Conservation (phyloP, 2,329 filamentous ascomycete species). For the Arthrobotrys iridis region DNA sequence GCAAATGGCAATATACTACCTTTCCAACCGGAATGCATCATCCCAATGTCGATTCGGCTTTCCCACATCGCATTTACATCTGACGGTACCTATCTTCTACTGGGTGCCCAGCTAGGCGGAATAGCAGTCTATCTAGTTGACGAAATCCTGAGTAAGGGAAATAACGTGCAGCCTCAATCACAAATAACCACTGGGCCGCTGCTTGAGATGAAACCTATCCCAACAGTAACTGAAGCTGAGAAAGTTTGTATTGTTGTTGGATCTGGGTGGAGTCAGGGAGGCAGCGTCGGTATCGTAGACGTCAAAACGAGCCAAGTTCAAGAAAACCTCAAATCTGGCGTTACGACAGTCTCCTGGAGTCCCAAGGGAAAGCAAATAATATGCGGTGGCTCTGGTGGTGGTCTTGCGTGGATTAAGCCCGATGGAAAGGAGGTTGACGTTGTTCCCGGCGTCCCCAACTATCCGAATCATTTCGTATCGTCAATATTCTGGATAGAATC, state of each 20-base stretch:
- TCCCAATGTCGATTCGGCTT: slow-evolving; percentile 77
- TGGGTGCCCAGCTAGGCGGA: slow-evolving; percentile 83
- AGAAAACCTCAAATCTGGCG: slow-evolving; percentile 74
- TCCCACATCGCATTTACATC: slow-evolving; percentile 90
- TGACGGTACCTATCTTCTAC: slow-evolving; percentile 84
- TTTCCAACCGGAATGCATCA: slow-evolving; percentile 79
- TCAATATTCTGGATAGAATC: slow-evolving; percentile 90
- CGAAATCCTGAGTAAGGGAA: slow-evolving; percentile 70
- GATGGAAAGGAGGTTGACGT: slow-evolving; percentile 79
- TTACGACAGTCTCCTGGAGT: slow-evolving; percentile 90
- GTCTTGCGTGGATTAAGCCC: slow-evolving; percentile 82
- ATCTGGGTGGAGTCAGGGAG: slow-evolving; percentile 67
- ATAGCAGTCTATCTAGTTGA: slow-evolving; percentile 84
- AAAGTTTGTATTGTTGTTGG: slow-evolving; percentile 82
- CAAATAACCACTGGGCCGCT: slow-evolving; percentile 81
- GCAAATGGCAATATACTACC: slow-evolving; percentile 67
- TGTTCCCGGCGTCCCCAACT: slow-evolving; percentile 78
- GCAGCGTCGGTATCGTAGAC: slow-evolving; percentile 63
- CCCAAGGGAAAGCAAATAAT: slow-evolving; percentile 91
- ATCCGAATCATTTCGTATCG: slow-evolving; percentile 77
- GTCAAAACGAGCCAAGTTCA: slow-evolving; percentile 85
- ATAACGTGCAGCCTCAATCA: slow-evolving; percentile 73
- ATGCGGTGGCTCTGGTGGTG: slow-evolving; percentile 83
- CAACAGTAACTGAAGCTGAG: slow-evolving; percentile 75
- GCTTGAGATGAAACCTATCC: slow-evolving; percentile 81